Base-by-base conservation (phyloP, 169 alveolate species). In the Plasmodium vivax region DNA sequence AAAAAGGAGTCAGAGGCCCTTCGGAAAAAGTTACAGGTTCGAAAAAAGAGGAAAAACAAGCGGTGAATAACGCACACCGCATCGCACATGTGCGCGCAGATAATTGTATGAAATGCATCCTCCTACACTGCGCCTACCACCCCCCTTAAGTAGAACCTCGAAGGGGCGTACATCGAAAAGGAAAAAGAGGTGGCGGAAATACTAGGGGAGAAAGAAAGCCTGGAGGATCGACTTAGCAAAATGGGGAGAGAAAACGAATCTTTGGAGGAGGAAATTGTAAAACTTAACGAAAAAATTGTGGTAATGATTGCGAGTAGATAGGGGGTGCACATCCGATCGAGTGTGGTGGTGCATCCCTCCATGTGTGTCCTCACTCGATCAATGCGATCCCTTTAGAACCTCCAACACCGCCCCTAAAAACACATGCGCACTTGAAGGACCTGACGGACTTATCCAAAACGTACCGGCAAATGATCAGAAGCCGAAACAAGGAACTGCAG, bases 1-100 rank as follows among this genome's bases (percentile, higher is more conserved):
- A 88, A 73, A 56, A 88, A 80, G 82, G 94, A 88, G 83, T 79
- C 88, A 9, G 90, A 88, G 73, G 82, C 83, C 45, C 94, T 88
- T 27, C 58, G 83, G 30, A 88, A 88, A 51, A 88, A 88, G 83
- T 43, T 88, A 41, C 83, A 88, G 90, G 94, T 88, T 19, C n/a
- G 56, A 47, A 6, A 27, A 27, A 5, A 3, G 58, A 4, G 38
- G 41, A 30, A 2, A 41, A 84, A 84, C 19, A 1, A 8, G 14
- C 62, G 47, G 83, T 0, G 77, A n/a, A n/a, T 68, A 27, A 68
- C 27, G 4, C 38, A 30, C 36, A 23, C 8, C 41, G 6, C 38
- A 68, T 19, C 38, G 38, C 2, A 27, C 12, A 68, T 30, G 32
- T 68, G 41, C 16, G n/a, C 23, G 58, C 43, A 36, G 3, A 56